Conservation (phyloP, 306 rosid genomes). For the Myrica gale region DNA sequence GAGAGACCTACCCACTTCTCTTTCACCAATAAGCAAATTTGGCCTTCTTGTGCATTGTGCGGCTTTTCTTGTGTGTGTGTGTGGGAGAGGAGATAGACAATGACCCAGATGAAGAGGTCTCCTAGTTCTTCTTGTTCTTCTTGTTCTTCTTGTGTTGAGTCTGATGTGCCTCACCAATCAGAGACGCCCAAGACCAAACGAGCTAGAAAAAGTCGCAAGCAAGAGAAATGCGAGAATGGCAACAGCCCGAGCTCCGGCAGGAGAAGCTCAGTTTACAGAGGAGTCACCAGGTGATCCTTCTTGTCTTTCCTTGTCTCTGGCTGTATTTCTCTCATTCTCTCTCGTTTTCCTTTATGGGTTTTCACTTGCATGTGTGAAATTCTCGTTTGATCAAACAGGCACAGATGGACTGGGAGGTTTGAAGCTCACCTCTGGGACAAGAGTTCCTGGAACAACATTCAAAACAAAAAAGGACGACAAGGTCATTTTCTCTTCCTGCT, state of each 20-base stretch:
- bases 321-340: neutral
- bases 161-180: conserved; percentile 14
- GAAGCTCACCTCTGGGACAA: conserved; percentile 99
- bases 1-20: conserved; percentile 12
- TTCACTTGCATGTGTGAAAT: conserved; percentile 54
- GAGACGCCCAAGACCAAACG: conserved; percentile 34
- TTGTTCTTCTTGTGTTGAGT: conserved; percentile 37
- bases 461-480: conserved; percentile 90
- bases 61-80: neutral
- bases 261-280: conserved; percentile 91
- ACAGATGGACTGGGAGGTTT: conserved; percentile 95
- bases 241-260: conserved; percentile 25
- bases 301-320: neutral
- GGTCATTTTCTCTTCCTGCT: conserved; percentile 38
- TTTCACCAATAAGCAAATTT: neutral
- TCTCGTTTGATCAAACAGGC: conserved; percentile 48
- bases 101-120: conserved; percentile 65
- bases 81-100: neutral
- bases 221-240: conserved; percentile 32
- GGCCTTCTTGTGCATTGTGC: conserved; percentile 13
- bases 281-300: conserved; percentile 69
- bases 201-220: conserved; percentile 29
- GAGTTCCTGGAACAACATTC: conserved; percentile 77
- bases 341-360: conserved; percentile 13
- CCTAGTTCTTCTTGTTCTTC: conserved; percentile 48